These are phyloP conservation scores for Piper betle DNA, from an alignment of 164 flowering plant species.

Conservation along the genomic window DNA sequence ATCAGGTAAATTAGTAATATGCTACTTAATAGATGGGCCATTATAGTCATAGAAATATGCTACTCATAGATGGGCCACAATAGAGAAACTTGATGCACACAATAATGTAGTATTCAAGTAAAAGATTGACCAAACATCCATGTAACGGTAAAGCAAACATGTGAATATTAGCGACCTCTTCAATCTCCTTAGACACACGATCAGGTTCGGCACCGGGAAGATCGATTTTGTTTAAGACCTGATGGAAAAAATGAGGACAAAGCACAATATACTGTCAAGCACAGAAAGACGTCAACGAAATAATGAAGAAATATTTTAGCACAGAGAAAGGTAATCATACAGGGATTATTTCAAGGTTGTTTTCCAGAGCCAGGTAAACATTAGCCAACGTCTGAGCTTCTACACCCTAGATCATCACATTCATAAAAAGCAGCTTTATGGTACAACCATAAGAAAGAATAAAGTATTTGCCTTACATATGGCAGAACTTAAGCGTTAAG, in stretches of 20 bases:
- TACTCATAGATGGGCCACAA: too few species aligned
- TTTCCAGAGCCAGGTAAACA: conserved; percentile 88
- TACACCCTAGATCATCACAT: conserved; percentile 56
- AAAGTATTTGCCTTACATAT: not conserved
- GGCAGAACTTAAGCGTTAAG: too few species aligned
- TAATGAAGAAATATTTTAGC: not conserved
- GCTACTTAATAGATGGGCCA: too few species aligned
- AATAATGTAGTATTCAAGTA: not conserved
- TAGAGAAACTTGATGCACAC: not conserved
- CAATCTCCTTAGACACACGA: conserved; percentile 72
- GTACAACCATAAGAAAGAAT: not conserved
- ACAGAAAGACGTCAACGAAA: not conserved
- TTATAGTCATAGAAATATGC: too few species aligned
- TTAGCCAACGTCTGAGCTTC: conserved; percentile 97
- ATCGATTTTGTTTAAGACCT: conserved; percentile 98
- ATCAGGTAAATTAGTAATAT: too few species aligned
- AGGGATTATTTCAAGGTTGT: conserved; percentile 85
- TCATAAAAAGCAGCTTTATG: not conserved
- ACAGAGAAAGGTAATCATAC: conserved; percentile 28
- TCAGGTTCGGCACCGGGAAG: conserved; percentile 96
- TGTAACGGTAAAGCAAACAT: not conserved
- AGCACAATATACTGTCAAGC: not conserved
- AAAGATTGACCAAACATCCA: not conserved
- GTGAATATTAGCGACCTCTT: conserved; percentile 58
- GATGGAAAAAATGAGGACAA: not conserved